Conservation (phyloP, 2,329 filamentous ascomycete genomes). For the Bipolaris oryzae region DNA sequence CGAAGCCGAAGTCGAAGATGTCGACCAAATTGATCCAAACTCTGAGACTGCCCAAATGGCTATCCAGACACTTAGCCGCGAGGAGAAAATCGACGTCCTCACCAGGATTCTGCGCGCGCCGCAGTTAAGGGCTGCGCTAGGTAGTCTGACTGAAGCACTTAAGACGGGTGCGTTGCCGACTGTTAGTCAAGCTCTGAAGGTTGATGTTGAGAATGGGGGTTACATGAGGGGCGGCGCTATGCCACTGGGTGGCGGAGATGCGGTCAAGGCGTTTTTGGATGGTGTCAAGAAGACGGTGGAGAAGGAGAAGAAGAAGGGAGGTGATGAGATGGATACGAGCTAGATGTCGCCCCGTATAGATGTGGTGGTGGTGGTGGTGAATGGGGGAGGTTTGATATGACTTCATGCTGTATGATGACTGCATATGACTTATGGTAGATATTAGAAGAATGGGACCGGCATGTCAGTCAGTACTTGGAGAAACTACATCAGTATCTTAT, state of each 20-base stretch:
- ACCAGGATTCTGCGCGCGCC: conserved; percentile 84
- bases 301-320: conserved; percentile 45
- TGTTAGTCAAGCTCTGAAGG: conserved; percentile 81
- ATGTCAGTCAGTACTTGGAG: background rate
- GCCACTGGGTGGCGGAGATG: conserved; percentile 85
- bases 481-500: background rate
- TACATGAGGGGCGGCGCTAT: conserved; percentile 77
- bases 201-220: conserved; percentile 84
- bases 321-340: conserved; percentile 44
- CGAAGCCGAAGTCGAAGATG: conserved; percentile 68
- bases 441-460: conserved; percentile 4
- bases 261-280: conserved; percentile 88
- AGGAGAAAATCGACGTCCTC: conserved; percentile 80
- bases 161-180: conserved; percentile 89
- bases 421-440: conserved; percentile 12
- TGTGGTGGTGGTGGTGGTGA: too few species aligned
- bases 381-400: background rate
- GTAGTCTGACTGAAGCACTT: conserved; percentile 83
- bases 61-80: conserved; percentile 71
- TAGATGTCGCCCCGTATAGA: conserved; percentile 8
- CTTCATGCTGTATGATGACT: conserved; percentile 5
- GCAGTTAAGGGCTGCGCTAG: conserved; percentile 86
- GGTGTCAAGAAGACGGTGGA: conserved; percentile 82
- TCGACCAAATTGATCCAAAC: conserved; percentile 69
- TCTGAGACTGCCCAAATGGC: conserved; percentile 73